phyloP scores from a whole-genome alignment of 805 yeast genomes.

The Starmerella floris region DNA sequence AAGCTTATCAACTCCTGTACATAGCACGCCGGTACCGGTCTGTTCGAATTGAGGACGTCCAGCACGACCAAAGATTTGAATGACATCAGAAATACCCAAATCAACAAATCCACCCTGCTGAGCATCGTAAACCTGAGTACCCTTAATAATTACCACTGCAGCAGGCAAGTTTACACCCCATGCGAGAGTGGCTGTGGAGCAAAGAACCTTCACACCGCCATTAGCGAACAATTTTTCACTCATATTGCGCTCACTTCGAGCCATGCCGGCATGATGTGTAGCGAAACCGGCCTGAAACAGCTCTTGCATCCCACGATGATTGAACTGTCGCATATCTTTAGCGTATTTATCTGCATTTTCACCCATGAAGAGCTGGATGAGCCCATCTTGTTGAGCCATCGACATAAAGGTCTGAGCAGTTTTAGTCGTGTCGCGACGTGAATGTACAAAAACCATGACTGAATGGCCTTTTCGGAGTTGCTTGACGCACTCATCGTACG shows the following conservation, averaged over 20 bases:
- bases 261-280: constrained; percentile 94
- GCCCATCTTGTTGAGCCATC: constrained; percentile 45
- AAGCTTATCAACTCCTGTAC: constrained; percentile 67
- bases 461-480: constrained; percentile 62
- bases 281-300: constrained; percentile 61
- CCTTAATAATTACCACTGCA: constrained; percentile 90
- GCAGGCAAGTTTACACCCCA: constrained; percentile 99
- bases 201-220: constrained; percentile 78
- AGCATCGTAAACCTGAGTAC: constrained; percentile 90
- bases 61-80: constrained; percentile 97
- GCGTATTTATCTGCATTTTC: constrained; percentile 27
- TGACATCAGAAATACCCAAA: constrained; percentile 88
- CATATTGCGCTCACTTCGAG: constrained; percentile 75
- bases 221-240: constrained; percentile 75
- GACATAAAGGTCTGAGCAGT: constrained; percentile 62
- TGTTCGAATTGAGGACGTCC: constrained; percentile 96
- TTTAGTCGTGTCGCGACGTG: constrained; percentile 81
- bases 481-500: constrained; percentile 63
- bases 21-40: constrained; percentile 81
- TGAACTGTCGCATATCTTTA: constrained; percentile 53
- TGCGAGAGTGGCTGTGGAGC: constrained; percentile 95
- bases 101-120: constrained; percentile 91
- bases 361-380: constrained; percentile 19
- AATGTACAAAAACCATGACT: constrained; percentile 93
- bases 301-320: constrained; percentile 69